Evolutionary conservation across 2,329 filamentous ascomycete genomes (phyloP).

Genomic region (Beauveria sp.): DNA sequence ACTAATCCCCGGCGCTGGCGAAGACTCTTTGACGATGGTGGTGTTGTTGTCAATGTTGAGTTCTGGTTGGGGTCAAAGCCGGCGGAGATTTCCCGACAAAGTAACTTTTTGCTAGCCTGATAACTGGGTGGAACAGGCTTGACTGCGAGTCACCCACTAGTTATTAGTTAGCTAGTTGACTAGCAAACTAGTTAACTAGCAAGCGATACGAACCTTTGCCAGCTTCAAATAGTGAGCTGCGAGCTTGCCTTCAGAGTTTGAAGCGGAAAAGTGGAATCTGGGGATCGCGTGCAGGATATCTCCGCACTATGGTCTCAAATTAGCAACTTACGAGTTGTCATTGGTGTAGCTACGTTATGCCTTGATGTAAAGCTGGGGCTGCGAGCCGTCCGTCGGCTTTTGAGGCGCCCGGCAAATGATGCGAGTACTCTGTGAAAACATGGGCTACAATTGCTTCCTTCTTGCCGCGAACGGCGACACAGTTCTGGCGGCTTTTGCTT

Average conservation of each 20-base stretch:
- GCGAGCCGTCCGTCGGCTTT: background rate
- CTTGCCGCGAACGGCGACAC: background rate
- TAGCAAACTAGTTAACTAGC: background rate
- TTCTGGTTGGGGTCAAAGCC: background rate
- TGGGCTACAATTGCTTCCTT: no score
- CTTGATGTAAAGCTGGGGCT: background rate
- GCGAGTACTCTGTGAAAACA: background rate
- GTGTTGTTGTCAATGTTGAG: background rate
- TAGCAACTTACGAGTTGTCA: background rate
- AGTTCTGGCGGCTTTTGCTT: background rate
- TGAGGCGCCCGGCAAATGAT: background rate
- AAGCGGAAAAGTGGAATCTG: background rate
- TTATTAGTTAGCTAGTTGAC: background rate
- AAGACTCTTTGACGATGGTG: background rate
- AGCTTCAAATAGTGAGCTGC: background rate
- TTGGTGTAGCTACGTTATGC: background rate
- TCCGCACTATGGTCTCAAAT: background rate
- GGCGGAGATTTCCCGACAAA: constrained; percentile 11
- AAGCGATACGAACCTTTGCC: background rate
- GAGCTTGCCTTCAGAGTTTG: background rate
- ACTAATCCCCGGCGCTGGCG: background rate
- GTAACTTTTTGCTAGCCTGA: background rate
- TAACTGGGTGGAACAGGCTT: background rate
- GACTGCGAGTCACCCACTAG: background rate
- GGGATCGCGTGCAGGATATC: background rate